Percentiles rank a stretch among this genome's conserved stretches.
These are phyloP conservation scores for Serendipita indica DNA, from an alignment of 768 basidiomycete genomes.

Conservation along the genomic window DNA sequence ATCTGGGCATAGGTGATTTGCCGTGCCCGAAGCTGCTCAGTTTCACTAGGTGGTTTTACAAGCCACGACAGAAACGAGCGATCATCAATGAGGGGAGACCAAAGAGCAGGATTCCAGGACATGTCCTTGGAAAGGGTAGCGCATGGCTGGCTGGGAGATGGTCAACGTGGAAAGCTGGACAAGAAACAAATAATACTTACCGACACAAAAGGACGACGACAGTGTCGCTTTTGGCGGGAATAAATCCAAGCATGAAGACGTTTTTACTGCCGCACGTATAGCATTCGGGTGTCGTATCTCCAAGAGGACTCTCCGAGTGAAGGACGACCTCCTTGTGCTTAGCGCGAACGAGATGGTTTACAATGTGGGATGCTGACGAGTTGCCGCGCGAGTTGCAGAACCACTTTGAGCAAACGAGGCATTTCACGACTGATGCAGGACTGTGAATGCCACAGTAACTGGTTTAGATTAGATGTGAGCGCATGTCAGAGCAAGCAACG, in stretches of 20 bases:
- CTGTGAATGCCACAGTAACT: slow-evolving; percentile 99
- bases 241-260: slow-evolving; percentile 98
- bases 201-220: slow-evolving; percentile 95
- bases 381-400: slow-evolving; percentile 99
- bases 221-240: slow-evolving; percentile 97
- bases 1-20: slow-evolving; percentile 97
- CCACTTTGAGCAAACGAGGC: slow-evolving; percentile 83
- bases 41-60: slow-evolving; percentile 92
- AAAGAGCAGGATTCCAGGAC: slow-evolving; percentile 93
- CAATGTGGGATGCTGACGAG: slow-evolving; percentile 96
- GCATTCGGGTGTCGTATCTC: slow-evolving; percentile 96
- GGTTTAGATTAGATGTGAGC: slow-evolving; percentile 12
- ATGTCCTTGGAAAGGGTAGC: slow-evolving; percentile 96
- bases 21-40: slow-evolving; percentile 87
- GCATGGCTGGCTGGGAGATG: slow-evolving; percentile 72
- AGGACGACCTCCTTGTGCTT: slow-evolving; percentile 98
- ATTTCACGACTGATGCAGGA: slow-evolving; percentile 93
- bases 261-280: slow-evolving; percentile 99
- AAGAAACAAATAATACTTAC: slow-evolving; percentile 32
- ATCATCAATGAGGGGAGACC: slow-evolving; percentile 98
- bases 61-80: slow-evolving; percentile 98
- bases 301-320: slow-evolving; percentile 87
- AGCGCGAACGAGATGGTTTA: slow-evolving; percentile 96
- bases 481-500: slow-evolving; percentile 11
- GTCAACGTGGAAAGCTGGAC: slow-evolving; percentile 9